Percentiles rank a stretch among this genome's conserved stretches.
These are phyloP conservation scores for Shiraia bambusicola DNA, from an alignment of 2,329 filamentous ascomycete genomes.

Conservation along the genomic window DNA sequence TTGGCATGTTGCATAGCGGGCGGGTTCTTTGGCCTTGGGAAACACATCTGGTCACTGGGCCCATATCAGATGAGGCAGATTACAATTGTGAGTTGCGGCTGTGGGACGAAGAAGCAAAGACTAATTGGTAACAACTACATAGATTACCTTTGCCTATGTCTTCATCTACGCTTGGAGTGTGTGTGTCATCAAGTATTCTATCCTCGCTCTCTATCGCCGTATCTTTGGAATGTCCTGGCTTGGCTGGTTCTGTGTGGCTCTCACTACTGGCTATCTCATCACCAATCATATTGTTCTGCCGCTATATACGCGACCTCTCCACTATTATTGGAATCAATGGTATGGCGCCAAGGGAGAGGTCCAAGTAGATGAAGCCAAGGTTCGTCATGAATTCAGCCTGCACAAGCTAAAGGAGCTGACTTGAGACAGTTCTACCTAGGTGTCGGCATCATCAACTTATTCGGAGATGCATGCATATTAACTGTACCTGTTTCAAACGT, in stretches of 20 bases:
- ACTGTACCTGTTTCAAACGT: conserved; percentile 12
- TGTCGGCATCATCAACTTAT: conserved; percentile 27
- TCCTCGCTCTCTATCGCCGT: conserved; percentile 29
- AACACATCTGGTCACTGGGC: conserved; percentile 26
- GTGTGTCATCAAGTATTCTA: conserved; percentile 29
- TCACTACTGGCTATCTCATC: conserved; percentile 22
- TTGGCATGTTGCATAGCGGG: conserved; percentile 29
- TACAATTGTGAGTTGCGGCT: conserved; percentile 16
- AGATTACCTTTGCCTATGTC: conserved; percentile 31
- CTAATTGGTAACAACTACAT: too few relatives aligned
- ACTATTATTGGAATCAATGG: conserved; percentile 26
- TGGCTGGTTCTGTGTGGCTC: conserved; percentile 20
- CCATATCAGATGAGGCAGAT: conserved; percentile 28
- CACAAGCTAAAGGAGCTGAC: too few relatives aligned
- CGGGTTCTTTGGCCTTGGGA: conserved; percentile 27
- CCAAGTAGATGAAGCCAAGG: conserved; percentile 23
- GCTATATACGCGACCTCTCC: conserved; percentile 17
- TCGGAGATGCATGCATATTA: conserved; percentile 24
- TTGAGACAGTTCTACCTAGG: conserved; percentile 27
- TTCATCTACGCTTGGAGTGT: conserved; percentile 32
- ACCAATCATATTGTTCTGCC: conserved; percentile 24
- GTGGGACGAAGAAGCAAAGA: too few relatives aligned
- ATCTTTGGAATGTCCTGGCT: conserved; percentile 29
- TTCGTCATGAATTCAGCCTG: background rate
- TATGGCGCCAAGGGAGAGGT: conserved; percentile 18